These are phyloP conservation scores for Hymenoscyphus linearis DNA, from an alignment of 2,329 filamentous ascomycete genomes.

Conservation along the genomic window DNA sequence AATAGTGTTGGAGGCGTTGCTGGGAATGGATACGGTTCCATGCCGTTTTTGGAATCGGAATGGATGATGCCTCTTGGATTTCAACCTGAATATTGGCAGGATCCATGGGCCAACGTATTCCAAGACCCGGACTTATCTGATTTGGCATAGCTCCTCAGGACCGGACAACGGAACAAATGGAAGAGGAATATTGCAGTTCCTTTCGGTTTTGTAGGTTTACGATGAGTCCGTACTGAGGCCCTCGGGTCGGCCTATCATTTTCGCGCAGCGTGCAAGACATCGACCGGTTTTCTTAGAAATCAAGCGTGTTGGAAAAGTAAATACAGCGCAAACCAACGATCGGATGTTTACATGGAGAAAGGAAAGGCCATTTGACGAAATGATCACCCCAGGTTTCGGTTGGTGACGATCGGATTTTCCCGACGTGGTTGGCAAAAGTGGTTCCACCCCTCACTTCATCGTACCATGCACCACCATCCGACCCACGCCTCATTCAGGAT, in stretches of 20 bases:
- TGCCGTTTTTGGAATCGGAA: constrained; percentile 9
- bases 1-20: not conserved
- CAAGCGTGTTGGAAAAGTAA: not conserved
- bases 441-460: constrained; percentile 5
- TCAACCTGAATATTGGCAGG: constrained; percentile 13
- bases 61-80: constrained; percentile 17
- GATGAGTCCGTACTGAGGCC: not conserved
- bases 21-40: constrained; percentile 1
- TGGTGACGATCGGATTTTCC: constrained; percentile 2
- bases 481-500: not conserved
- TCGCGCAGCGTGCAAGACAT: not conserved
- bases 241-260: not conserved
- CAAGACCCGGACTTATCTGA: constrained; percentile 9
- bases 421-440: constrained; percentile 1
- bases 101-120: constrained; percentile 15
- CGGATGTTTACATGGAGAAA: not conserved
- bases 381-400: not conserved
- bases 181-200: not conserved
- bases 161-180: not conserved
- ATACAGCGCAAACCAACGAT: not conserved
- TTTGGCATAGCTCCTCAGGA: not conserved
- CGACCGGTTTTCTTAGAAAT: not conserved
- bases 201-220: not conserved
- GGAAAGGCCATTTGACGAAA: not conserved
- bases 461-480: no score